Base-by-base conservation (phyloP, 2,329 filamentous ascomycete species). In the Microsporum audouinii region DNA sequence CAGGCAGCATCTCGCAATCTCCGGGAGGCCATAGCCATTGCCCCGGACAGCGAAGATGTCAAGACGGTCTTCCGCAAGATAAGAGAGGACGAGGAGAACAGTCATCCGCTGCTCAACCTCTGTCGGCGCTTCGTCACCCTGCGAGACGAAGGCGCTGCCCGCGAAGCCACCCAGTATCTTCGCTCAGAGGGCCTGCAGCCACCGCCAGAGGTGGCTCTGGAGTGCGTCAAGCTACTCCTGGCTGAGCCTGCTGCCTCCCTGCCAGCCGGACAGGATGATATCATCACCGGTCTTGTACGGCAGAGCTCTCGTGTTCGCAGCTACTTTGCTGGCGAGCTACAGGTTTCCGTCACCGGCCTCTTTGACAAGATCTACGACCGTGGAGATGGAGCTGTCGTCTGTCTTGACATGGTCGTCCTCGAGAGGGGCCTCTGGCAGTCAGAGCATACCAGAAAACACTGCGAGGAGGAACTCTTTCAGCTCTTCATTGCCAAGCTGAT, bases 401-500 rank as follows among this genome's bases (percentile, higher is more conserved):
- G 75, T 60, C 68, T 80, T 60, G 75, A 78, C 61, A 75, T 73
- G 1, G 73, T 79, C 27, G 75, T 78, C 3, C 66, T 79, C 58
- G 76, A 78, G 62, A 70, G 71, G n/a, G 70, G 70, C 4, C 71
- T 78, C 3, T 80, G 78, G 78, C 71, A 71, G 17, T 73, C 71
- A 2, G 75, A 79, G 64, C 69, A 73, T 34, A 70, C 65, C n/a
- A 72, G 76, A 49, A 68, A 71, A 14, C 73, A 76, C 59, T 78
- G 76, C 64, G 76, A 79, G 65, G 72, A 72, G 60, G 77, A 79
- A 64, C 71, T 79, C 3, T 79, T 80, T 62, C 76, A 76, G 69
- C 83, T 95, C 61, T 85, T 92, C 66, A 84, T 96, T 66, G 91
- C 91, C 29, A 88, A 88, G 69, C 79, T 96, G 67, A 95, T 96